Conservation (phyloP, 2,329 filamentous ascomycete species). For the Alternaria incomplexa region DNA sequence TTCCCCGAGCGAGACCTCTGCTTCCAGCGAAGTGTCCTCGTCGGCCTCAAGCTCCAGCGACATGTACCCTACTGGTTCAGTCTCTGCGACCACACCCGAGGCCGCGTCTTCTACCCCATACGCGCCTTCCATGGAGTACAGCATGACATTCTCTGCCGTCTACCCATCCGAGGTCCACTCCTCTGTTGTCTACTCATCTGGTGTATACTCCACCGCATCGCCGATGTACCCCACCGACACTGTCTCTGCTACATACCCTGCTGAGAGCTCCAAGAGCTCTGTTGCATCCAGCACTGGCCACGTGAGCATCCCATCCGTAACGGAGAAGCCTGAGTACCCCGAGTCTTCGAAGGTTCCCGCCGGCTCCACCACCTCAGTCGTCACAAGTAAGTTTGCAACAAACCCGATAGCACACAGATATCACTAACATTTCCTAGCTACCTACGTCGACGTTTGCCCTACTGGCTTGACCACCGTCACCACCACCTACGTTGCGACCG, state of each 20-base stretch:
- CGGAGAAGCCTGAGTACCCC: constrained; percentile 19
- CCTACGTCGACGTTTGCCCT: constrained; percentile 46
- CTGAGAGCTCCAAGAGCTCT: constrained; percentile 9
- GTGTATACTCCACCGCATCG: background rate
- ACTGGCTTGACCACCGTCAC: constrained; percentile 44
- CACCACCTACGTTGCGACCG: constrained; percentile 38
- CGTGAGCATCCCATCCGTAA: constrained; percentile 15
- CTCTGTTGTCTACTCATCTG: background rate
- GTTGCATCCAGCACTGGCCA: constrained; percentile 11
- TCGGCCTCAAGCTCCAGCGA: background rate
- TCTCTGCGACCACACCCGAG: constrained; percentile 15
- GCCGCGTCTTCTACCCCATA: constrained; percentile 17
- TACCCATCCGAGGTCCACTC: background rate
- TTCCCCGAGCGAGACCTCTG: background rate
- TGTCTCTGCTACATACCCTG: constrained; percentile 1
- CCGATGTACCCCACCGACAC: background rate
- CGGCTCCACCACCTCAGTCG: constrained; percentile 21
- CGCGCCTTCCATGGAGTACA: constrained; percentile 4
- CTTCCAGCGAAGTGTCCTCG: background rate
- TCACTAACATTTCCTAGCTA: constrained; percentile 14
- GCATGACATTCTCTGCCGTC: background rate
- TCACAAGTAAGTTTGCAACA: constrained; percentile 23
- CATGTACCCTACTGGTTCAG: background rate
- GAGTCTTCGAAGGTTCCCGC: constrained; percentile 17
- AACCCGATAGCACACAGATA: rapidly evolving